A percentile compares a stretch with the other conserved stretches of the same genome.
Conservation (phyloP, 2,329 filamentous ascomycete genomes). For the Aspergillus nomiae region DNA sequence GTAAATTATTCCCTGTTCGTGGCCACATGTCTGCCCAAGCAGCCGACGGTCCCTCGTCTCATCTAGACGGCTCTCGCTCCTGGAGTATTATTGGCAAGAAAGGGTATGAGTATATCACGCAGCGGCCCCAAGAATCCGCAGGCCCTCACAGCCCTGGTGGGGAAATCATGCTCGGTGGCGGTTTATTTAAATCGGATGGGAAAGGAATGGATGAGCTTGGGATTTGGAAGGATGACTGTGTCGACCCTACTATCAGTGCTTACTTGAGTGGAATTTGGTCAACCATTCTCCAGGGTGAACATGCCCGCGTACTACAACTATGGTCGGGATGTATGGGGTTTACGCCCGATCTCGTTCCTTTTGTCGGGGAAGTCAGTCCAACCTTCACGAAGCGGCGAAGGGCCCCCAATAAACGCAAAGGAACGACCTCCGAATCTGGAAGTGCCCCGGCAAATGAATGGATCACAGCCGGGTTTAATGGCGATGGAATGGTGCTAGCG, state of each 20-base stretch:
- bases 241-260: conserved; percentile 20
- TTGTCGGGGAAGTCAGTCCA: conserved; percentile 52
- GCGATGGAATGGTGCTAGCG: conserved; percentile 17
- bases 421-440: not conserved
- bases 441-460: conserved; percentile 9
- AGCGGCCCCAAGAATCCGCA: conserved; percentile 19
- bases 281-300: conserved; percentile 32
- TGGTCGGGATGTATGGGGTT: conserved; percentile 64
- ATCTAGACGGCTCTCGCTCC: conserved; percentile 5
- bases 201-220: conserved; percentile 26
- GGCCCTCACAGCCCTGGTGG: conserved; percentile 9
- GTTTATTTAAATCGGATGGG: conserved; percentile 18
- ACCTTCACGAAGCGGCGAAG: conserved; percentile 15
- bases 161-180: conserved; percentile 27
- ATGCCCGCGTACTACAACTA: conserved; percentile 43
- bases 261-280: conserved; percentile 28
- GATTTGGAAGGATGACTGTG: conserved; percentile 20
- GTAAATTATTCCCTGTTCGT: conserved; percentile 53
- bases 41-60: conserved; percentile 30
- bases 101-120: conserved; percentile 43
- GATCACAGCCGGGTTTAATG: conserved; percentile 17
- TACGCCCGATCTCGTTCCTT: conserved; percentile 55
- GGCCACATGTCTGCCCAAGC: conserved; percentile 53
- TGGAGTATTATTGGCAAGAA: conserved; percentile 27
- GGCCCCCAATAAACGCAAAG: conserved; percentile 8